Percentiles rank a stretch among this genome's conserved stretches.
Evolutionary conservation across 768 basidiomycete species (phyloP).

Genomic region (Kwoniella dejecticola): DNA sequence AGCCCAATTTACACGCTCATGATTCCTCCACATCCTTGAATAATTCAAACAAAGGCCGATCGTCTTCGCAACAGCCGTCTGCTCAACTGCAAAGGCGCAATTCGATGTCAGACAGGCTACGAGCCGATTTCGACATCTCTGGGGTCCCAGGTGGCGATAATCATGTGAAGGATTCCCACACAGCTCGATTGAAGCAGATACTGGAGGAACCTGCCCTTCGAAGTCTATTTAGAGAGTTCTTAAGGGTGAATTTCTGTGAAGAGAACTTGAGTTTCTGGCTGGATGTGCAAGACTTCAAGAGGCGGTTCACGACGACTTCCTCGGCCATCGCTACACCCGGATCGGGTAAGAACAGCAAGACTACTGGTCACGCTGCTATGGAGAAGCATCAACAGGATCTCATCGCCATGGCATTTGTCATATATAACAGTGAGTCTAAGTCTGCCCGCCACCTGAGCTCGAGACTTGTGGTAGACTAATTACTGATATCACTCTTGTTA

Average conservation of each 20-base stretch:
- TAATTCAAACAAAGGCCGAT: slow-evolving; percentile 4
- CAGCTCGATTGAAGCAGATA: slow-evolving; percentile 85
- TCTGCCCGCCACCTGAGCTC: not conserved
- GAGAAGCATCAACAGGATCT: slow-evolving; percentile 94
- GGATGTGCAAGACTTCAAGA: slow-evolving; percentile 95
- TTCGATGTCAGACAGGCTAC: slow-evolving; percentile 22
- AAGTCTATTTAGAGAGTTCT: slow-evolving; percentile 88
- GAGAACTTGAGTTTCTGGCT: slow-evolving; percentile 98
- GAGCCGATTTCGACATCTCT: slow-evolving; percentile 29
- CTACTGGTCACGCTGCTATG: slow-evolving; percentile 67
- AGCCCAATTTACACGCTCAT: slow-evolving; percentile 54
- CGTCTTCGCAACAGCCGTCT: slow-evolving; percentile 14
- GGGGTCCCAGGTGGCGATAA: slow-evolving; percentile 38
- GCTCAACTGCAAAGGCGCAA: slow-evolving; percentile 18
- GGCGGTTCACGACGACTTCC: slow-evolving; percentile 92
- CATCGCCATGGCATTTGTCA: slow-evolving; percentile 89
- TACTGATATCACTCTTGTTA: not conserved
- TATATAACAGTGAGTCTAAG: slow-evolving; percentile 54
- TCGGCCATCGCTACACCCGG: slow-evolving; percentile 66
- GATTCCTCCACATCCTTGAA: slow-evolving; percentile 67
- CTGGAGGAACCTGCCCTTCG: slow-evolving; percentile 88
- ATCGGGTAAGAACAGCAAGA: slow-evolving; percentile 55
- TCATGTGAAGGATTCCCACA: slow-evolving; percentile 78
- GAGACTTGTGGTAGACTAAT: too few species aligned
- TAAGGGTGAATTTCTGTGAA: slow-evolving; percentile 93